phyloP scores from a whole-genome alignment of 2,329 filamentous ascomycete genomes.

The Pleoardoris graminearum region DNA sequence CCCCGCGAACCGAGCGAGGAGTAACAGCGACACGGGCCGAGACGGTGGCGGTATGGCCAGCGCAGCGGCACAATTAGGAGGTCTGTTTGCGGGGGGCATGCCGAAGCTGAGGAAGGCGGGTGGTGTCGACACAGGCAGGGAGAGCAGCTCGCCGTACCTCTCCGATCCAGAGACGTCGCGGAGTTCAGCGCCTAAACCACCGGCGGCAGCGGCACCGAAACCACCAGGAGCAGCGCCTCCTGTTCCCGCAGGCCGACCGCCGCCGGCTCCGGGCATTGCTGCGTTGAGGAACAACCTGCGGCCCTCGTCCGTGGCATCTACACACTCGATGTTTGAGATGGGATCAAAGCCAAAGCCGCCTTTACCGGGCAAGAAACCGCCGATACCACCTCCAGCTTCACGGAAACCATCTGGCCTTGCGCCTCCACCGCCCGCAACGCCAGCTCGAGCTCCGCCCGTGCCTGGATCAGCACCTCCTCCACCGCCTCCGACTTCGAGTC shows the following conservation, averaged over 20 bases:
- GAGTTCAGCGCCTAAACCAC: constrained; percentile 58
- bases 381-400: constrained; percentile 59
- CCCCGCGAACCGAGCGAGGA: constrained; percentile 67
- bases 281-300: constrained; percentile 53
- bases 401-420: constrained; percentile 61
- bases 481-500: constrained; percentile 41
- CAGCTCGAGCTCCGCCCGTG: constrained; percentile 46
- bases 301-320: constrained; percentile 63
- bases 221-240: constrained; percentile 56
- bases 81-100: constrained; percentile 91
- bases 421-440: constrained; percentile 48
- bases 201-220: constrained; percentile 54
- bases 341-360: constrained; percentile 67
- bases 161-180: constrained; percentile 73
- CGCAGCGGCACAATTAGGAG: constrained; percentile 74
- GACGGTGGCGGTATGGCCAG: constrained; percentile 25
- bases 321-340: constrained; percentile 59
- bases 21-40: constrained; percentile 74
- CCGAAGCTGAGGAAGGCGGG: constrained; percentile 89
- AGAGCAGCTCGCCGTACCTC: constrained; percentile 70
- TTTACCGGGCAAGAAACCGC: constrained; percentile 75
- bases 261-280: constrained; percentile 63
- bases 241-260: constrained; percentile 56
- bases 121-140: constrained; percentile 64
- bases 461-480: constrained; percentile 43